phyloP scores from a whole-genome alignment of 2,329 filamentous ascomycete genomes.

The Talaromyces sp. region DNA sequence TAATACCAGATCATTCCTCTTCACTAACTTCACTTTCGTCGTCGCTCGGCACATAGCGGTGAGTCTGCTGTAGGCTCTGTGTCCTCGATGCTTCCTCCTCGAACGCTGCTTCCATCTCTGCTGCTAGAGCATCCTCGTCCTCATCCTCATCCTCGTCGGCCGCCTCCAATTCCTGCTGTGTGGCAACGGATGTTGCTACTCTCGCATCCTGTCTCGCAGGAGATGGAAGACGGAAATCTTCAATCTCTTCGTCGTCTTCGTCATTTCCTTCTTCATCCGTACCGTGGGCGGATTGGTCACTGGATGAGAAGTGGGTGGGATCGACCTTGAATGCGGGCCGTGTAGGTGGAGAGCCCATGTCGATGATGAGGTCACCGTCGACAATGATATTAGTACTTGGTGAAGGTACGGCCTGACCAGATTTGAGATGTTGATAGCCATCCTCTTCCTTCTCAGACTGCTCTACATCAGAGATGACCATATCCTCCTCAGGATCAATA shows the following conservation, averaged over 20 bases:
- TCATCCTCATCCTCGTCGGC: constrained; percentile 18
- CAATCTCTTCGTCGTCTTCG: constrained; percentile 37
- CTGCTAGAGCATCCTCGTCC: constrained; percentile 53
- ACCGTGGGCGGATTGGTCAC: constrained; percentile 37
- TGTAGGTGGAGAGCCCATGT: constrained; percentile 45
- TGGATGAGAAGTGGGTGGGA: constrained; percentile 41
- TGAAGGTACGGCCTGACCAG: constrained; percentile 33
- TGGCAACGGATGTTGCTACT: background rate
- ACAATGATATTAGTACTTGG: constrained; percentile 45
- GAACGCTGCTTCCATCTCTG: constrained; percentile 56
- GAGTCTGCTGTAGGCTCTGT: constrained; percentile 26
- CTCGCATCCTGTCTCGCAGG: constrained; percentile 28
- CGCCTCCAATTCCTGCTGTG: background rate
- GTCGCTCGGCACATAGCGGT: constrained; percentile 42
- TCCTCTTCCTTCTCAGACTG: constrained; percentile 33
- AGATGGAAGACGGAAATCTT: constrained; percentile 36
- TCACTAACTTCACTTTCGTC: constrained; percentile 64
- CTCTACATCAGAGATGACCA: constrained; percentile 25
- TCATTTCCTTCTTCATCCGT: constrained; percentile 35
- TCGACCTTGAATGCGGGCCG: constrained; percentile 39
- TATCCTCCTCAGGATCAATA: constrained; percentile 26
- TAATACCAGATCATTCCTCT: constrained; percentile 51
- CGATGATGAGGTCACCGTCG: constrained; percentile 47
- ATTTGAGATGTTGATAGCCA: constrained; percentile 17
- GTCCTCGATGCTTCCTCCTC: constrained; percentile 44